Percentiles rank a stretch among this genome's conserved stretches.
Evolutionary conservation across 31 red algal species (phyloP).

Genomic region (Porphyra umbilicalis): DNA sequence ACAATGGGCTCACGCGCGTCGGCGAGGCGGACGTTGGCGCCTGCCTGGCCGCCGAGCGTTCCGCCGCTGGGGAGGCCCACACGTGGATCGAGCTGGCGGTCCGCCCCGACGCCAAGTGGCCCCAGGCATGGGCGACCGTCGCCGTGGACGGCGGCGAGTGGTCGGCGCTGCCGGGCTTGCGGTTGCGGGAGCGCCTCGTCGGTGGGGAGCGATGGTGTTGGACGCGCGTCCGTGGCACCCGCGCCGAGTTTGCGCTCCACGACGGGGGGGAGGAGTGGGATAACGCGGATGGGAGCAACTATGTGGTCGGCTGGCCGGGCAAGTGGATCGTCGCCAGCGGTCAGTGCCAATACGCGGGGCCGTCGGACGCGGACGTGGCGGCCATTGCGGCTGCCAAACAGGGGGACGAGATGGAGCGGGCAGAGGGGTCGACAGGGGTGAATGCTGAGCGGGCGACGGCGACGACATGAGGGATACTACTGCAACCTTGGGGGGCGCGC

Average conservation of each 20-base stretch:
- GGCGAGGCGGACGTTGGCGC: slow-evolving; percentile 1
- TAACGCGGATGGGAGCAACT: neutral
- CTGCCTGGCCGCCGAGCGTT: neutral
- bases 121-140: neutral
- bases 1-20: slow-evolving; percentile 5
- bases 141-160: neutral
- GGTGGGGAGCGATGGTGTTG: neutral
- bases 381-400: neutral
- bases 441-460: neutral
- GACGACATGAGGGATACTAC: no score
- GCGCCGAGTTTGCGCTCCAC: neutral
- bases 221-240: neutral
- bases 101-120: neutral
- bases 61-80: neutral
- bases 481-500: no score
- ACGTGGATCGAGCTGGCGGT: neutral
- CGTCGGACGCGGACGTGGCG: neutral
- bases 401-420: neutral
- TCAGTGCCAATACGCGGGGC: neutral
- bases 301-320: neutral
- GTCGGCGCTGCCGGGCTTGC: neutral
- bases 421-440: neutral
- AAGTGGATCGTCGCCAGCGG: neutral
- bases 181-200: neutral
- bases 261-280: slow-evolving; percentile 8